Evolutionary conservation across 106 monocot species (phyloP), one percentile per base, ranked within the genome.

Genomic region (Allium fistulosum): DNA sequence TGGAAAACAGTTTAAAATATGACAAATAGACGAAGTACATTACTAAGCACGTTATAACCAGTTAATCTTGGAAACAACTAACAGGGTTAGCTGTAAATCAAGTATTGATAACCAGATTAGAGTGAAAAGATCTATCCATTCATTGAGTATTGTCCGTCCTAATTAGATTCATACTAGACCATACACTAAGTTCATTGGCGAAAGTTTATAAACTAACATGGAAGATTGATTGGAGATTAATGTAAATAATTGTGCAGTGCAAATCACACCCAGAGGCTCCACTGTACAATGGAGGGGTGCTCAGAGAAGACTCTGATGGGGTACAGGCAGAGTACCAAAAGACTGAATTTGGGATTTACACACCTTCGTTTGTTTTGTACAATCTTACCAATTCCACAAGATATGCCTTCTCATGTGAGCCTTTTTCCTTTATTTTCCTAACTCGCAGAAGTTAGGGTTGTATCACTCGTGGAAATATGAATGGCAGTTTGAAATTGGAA

Each of bases 361-460:
- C 91, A 0, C 91, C 81, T 6, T 78, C 95, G 0, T 88, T 85
- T 74, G 81, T 86, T 2, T 67, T 96, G 57, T 65, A 74, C 48
- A 79, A 84, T 66, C 88, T 96, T 69, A 81, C 81, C 46, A 57
- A 55, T 51, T 73, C 64, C 11, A 88, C 95, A 49, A 71, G 76
- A 78, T 96, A 96, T 62, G 70, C 69, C 62, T 91, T 96, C 78
- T 96, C 91, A 57, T 82, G 95, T 96, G 72, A 87, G 93, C 10
- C 37, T 6, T 65, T 11, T 58, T 13, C n/a, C 14, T 15, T n/a
- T 16, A n/a, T 17, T 27, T 63, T 37, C 4, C 37, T 37, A 37
- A 37, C 37, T 37, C 1, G 1, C 37, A 0, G 1, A 37, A 4
- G 37, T 37, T 37, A 37, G 37, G 37, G 0, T 37, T 37, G 4